Conservation (phyloP, 2,329 filamentous ascomycete genomes). For the Penicillium verrucosum region DNA sequence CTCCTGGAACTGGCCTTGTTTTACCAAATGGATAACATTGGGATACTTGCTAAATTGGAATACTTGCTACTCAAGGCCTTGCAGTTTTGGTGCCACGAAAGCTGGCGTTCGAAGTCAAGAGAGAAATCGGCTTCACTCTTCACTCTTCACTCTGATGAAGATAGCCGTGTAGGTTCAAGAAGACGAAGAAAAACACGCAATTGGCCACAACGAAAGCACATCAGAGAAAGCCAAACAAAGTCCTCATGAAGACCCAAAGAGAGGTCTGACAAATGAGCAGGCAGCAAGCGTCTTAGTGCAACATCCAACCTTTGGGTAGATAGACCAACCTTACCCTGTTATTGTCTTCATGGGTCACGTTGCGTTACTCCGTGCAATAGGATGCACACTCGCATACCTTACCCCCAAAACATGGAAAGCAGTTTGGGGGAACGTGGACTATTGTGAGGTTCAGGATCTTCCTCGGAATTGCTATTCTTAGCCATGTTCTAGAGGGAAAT, state of each 20-base stretch:
- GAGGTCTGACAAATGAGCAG: background rate
- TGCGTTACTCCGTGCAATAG: background rate
- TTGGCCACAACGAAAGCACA: constrained; percentile 12
- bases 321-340: background rate
- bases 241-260: constrained; percentile 22
- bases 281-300: background rate
- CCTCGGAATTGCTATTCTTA: too few species aligned
- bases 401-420: too few species aligned
- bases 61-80: constrained; percentile 15
- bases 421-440: background rate
- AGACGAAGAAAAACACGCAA: background rate
- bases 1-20: constrained; percentile 1
- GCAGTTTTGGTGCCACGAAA: background rate
- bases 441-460: background rate
- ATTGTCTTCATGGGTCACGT: background rate
- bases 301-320: background rate
- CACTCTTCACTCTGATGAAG: background rate
- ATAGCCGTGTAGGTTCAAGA: background rate
- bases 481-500: too few species aligned
- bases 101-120: constrained; percentile 19
- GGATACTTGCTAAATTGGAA: constrained; percentile 20
- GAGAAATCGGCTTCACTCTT: constrained; percentile 7
- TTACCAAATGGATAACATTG: constrained; percentile 15
- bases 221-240: constrained; percentile 21
- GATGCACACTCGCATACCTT: background rate